Base-by-base conservation (phyloP, 352 stramenopile genomes). In the Phytophthora melonis region DNA sequence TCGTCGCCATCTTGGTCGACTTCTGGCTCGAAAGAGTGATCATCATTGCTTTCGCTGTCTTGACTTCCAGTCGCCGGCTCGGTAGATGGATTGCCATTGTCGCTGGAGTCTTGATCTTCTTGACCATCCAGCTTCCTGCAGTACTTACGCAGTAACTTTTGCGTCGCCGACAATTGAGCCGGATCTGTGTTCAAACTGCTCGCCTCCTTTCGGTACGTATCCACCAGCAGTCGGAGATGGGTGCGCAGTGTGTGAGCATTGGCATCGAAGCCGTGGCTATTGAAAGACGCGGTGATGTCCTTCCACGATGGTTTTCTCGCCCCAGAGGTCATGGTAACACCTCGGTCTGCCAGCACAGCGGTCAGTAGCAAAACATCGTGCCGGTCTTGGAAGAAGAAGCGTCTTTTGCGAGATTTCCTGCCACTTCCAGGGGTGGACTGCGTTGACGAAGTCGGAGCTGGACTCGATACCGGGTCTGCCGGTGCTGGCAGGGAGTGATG, bases 311-410 rank as follows among this genome's bases (percentile, higher is more conserved):
- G 66, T 23, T 60, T 67, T 18, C 36, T 68, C 6, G 10, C 23
- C 19, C 56, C 61, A 50, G 71, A 61, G 9, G 39, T 13, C 18
- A 25, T 27, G 1, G 41, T 23, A 21, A 49, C 14, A 21, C 56
- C 60, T 64, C 49, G 13, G 16, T 75, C 61, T 5, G 54, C 58
- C 18, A 79, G 58, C 43, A 76, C 18, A 14, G 25, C 45, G 2
- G 70, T 66, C n/a, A 79, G 45, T 3, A 79, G 53, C 21, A 76
- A 3, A 9, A 72, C 34, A 32, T 76, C 72, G 47, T 79, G 72
- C 2, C 14, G 19, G 9, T 76, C 63, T 14, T 58, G 52, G 23
- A 79, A 79, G 30, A 18, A 39, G 19, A 76, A 79, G 0, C 58
- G 57, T 21, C 36, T 62, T 21, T 73, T 75, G 5, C 47, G 52